phyloP scores from a whole-genome alignment of 2,329 filamentous ascomycete genomes.

The Diaporthe helianthi region DNA sequence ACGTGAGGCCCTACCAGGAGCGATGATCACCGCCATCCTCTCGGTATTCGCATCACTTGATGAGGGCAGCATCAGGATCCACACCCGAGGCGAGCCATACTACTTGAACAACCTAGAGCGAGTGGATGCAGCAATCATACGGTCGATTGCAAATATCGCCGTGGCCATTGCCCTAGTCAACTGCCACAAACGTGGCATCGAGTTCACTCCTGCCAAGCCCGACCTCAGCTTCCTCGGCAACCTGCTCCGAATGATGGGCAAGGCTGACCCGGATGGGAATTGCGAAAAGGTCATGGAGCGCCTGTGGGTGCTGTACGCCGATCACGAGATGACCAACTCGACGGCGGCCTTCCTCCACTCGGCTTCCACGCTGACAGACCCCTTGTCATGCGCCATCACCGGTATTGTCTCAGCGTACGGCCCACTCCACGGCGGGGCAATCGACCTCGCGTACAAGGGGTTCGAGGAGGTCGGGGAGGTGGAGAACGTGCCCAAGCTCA shows the following conservation, averaged over 20 bases:
- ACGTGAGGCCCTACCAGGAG: background rate
- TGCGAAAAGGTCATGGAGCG: conserved; percentile 58
- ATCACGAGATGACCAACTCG: conserved; percentile 65
- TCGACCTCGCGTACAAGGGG: conserved; percentile 61
- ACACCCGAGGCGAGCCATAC: background rate
- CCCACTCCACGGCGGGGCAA: conserved; percentile 61
- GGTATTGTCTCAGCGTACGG: conserved; percentile 60
- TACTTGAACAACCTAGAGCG: background rate
- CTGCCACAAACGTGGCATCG: conserved; percentile 25
- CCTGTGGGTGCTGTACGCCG: conserved; percentile 62
- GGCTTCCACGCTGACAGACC: conserved; percentile 61
- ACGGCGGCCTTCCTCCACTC: conserved; percentile 63
- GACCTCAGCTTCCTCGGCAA: conserved; percentile 60
- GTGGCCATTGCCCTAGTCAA: conserved; percentile 50
- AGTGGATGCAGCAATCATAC: conserved; percentile 28
- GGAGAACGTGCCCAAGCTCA: conserved; percentile 57
- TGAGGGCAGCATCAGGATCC: background rate
- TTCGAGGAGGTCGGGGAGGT: conserved; percentile 56
- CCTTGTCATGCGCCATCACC: conserved; percentile 58
- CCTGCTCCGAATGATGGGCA: conserved; percentile 60
- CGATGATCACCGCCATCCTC: background rate
- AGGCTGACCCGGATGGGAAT: conserved; percentile 52
- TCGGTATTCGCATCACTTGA: background rate
- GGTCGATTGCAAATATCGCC: conserved; percentile 58
- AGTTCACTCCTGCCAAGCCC: conserved; percentile 55